These are phyloP conservation scores for Geotrichum histeridarum DNA, from an alignment of 1,139 yeast genomes.

Conservation along the genomic window DNA sequence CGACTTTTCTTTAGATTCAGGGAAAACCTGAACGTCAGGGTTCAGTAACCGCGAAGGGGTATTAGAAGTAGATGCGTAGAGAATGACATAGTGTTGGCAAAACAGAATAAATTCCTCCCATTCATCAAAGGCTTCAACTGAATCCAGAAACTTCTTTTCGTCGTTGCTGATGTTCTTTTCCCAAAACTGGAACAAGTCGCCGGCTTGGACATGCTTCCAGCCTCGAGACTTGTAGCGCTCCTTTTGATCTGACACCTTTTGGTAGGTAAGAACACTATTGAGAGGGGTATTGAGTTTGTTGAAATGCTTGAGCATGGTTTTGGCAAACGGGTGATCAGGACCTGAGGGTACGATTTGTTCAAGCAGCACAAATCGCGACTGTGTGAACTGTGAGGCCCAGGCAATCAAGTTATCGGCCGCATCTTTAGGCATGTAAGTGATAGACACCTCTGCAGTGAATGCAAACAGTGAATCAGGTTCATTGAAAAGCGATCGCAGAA, in stretches of 20 bases:
- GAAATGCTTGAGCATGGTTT: slow-evolving; percentile 71
- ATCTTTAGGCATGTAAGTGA: slow-evolving; percentile 70
- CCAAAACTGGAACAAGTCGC: slow-evolving; percentile 60
- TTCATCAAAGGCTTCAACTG: slow-evolving; percentile 71
- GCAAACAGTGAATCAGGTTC: slow-evolving; percentile 44
- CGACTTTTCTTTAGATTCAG: neutral
- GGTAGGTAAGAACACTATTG: slow-evolving; percentile 60
- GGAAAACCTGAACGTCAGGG: slow-evolving; percentile 18
- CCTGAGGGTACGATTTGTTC: slow-evolving; percentile 74
- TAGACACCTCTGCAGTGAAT: slow-evolving; percentile 76
- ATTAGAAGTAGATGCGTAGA: slow-evolving; percentile 48
- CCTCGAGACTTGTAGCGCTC: slow-evolving; percentile 48
- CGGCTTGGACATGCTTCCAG: slow-evolving; percentile 48
- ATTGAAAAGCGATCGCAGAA: slow-evolving; percentile 36
- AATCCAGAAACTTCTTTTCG: slow-evolving; percentile 43
- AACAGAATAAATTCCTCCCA: slow-evolving; percentile 76
- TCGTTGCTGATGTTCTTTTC: slow-evolving; percentile 40
- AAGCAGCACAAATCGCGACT: slow-evolving; percentile 58
- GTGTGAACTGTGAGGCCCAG: slow-evolving; percentile 45
- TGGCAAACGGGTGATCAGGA: slow-evolving; percentile 58
- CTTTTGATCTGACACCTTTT: slow-evolving; percentile 47
- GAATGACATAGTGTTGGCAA: slow-evolving; percentile 68
- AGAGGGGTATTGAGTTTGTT: slow-evolving; percentile 62
- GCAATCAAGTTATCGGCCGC: slow-evolving; percentile 62
- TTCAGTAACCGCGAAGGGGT: slow-evolving; percentile 21